Conservation (phyloP, 2,329 filamentous ascomycete genomes). For the Cordyceps javanica region DNA sequence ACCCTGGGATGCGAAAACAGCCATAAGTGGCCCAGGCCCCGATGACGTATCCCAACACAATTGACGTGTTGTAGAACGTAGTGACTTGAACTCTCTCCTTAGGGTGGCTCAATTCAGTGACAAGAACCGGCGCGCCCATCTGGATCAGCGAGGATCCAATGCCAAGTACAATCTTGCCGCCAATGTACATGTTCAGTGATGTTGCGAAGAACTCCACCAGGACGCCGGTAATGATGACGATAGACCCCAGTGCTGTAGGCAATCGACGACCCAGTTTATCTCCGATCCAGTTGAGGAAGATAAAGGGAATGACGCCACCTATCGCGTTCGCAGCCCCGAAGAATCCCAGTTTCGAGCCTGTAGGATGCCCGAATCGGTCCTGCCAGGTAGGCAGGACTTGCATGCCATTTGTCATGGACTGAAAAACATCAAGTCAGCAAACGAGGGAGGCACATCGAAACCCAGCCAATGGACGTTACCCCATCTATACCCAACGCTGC, state of each 20-base stretch:
- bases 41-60: conserved; percentile 33
- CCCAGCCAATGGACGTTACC: conserved; percentile 21
- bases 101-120: conserved; percentile 36
- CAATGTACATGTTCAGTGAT: conserved; percentile 31
- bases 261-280: conserved; percentile 28
- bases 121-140: conserved; percentile 36
- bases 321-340: conserved; percentile 34
- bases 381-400: conserved; percentile 32
- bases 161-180: conserved; percentile 32
- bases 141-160: conserved; percentile 32
- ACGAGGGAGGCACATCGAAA: neutral
- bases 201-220: conserved; percentile 30
- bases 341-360: conserved; percentile 31
- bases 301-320: conserved; percentile 33
- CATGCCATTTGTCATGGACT: conserved; percentile 36
- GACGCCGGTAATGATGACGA: conserved; percentile 33
- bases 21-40: conserved; percentile 33
- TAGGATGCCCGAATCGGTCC: conserved; percentile 30
- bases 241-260: conserved; percentile 29
- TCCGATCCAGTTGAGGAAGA: conserved; percentile 30
- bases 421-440: neutral
- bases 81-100: conserved; percentile 33
- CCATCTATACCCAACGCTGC: conserved; percentile 37
- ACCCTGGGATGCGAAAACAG: conserved; percentile 19
- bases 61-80: conserved; percentile 35